Percentiles rank a stretch among this genome's conserved stretches.
Evolutionary conservation across 768 basidiomycete genomes (phyloP).

Genomic region (Auriscalpium orientale): DNA sequence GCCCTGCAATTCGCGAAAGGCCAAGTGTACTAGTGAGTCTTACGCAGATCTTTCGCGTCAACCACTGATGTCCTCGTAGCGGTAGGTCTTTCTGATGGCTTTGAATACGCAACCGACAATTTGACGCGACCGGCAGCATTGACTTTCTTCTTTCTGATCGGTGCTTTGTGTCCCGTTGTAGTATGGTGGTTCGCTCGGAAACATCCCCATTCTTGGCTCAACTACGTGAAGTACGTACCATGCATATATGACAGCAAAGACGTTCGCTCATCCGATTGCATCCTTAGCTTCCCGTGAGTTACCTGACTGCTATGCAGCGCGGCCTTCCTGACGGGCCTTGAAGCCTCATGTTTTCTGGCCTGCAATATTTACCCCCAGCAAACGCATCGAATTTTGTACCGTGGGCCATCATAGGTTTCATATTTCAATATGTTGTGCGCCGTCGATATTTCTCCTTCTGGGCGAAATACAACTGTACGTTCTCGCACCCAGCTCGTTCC

Average conservation of each 20-base stretch:
- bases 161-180: slow-evolving; percentile 30
- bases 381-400: slow-evolving; percentile 33
- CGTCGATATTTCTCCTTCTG: slow-evolving; percentile 30
- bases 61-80: neutral
- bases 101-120: neutral
- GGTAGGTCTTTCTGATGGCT: neutral
- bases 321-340: neutral
- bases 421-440: slow-evolving; percentile 30
- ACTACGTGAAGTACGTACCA: slow-evolving; percentile 13
- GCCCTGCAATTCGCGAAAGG: slow-evolving; percentile 27
- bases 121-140: slow-evolving; percentile 12
- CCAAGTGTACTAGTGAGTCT: slow-evolving; percentile 27
- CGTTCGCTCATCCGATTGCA: neutral
- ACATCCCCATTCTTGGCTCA: slow-evolving; percentile 21
- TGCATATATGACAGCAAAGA: neutral
- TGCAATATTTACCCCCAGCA: slow-evolving; percentile 34
- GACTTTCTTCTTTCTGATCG: slow-evolving; percentile 39
- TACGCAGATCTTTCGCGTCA: neutral
- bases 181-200: slow-evolving; percentile 25
- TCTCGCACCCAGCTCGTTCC: neutral
- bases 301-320: neutral
- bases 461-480: slow-evolving; percentile 31
- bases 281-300: slow-evolving; percentile 26
- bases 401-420: slow-evolving; percentile 28
- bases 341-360: slow-evolving; percentile 33